phyloP scores from a whole-genome alignment of 306 rosid genomes.

The Quercus variabilis region DNA sequence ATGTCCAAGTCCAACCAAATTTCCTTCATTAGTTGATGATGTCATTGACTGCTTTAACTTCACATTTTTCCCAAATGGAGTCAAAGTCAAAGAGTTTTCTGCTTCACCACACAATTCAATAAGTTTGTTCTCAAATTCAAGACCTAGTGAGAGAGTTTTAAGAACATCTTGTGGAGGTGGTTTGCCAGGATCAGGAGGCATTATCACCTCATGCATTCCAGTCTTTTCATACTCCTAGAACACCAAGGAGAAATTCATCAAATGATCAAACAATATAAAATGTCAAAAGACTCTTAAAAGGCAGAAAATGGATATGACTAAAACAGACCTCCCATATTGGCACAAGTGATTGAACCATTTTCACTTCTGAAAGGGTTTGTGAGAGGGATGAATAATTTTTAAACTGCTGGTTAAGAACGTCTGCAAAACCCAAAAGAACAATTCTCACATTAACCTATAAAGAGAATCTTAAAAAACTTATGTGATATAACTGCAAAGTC shows the following conservation, averaged over 20 bases:
- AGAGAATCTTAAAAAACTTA: neutral
- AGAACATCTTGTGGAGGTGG: slow-evolving; percentile 57
- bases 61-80: no score
- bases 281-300: slow-evolving; percentile 3
- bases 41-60: slow-evolving; percentile 1
- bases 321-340: neutral
- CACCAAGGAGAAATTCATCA: slow-evolving; percentile 17
- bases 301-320: slow-evolving; percentile 20
- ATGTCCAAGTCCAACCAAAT: slow-evolving; percentile 20
- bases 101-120: slow-evolving; percentile 42
- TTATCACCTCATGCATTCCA: slow-evolving; percentile 46
- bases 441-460: slow-evolving; percentile 6
- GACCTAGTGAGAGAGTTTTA: no score
- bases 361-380: slow-evolving; percentile 65
- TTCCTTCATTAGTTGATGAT: slow-evolving; percentile 22
- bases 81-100: neutral
- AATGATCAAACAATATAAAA: slow-evolving; percentile 1
- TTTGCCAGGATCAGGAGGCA: slow-evolving; percentile 58
- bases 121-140: slow-evolving; percentile 45
- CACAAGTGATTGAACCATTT: slow-evolving; percentile 42
- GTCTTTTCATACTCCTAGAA: slow-evolving; percentile 57
- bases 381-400: slow-evolving; percentile 83
- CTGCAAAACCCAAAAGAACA: slow-evolving; percentile 49
- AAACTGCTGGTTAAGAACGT: slow-evolving; percentile 68
- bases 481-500: slow-evolving; percentile 6